These are phyloP conservation scores for Cymbopogon flexuosus DNA, from an alignment of 202 grass and related monocot genomes.

Conservation along the genomic window DNA sequence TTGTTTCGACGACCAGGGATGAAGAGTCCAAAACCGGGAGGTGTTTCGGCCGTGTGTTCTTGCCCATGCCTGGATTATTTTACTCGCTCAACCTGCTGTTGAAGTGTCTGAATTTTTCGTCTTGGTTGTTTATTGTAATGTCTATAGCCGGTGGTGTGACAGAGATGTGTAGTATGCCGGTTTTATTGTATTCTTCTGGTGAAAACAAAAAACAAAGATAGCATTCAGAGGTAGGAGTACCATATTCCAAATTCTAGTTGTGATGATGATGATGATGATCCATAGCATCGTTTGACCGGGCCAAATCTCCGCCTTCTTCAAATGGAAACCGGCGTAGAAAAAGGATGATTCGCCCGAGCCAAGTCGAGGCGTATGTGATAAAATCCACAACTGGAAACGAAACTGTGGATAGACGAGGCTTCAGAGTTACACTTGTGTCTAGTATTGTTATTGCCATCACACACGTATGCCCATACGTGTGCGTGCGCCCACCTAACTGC, in stretches of 20 bases:
- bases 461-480: slow-evolving; percentile 7
- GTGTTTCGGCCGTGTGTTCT: neutral
- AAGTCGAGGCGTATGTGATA: neutral
- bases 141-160: slow-evolving; percentile 1
- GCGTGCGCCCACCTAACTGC: slow-evolving; percentile 25
- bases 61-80: neutral
- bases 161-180: slow-evolving; percentile 7
- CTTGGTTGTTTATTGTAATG: neutral
- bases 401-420: neutral
- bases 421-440: slow-evolving; percentile 11
- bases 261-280: neutral
- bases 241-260: neutral
- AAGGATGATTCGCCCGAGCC: neutral
- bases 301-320: neutral
- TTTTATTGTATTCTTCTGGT: neutral
- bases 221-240: neutral
- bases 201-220: neutral
- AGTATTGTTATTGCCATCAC: neutral
- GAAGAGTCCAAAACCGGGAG: neutral
- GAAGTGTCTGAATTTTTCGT: neutral
- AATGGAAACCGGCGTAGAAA: neutral
- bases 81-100: neutral
- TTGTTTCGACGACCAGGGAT: neutral
- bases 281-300: slow-evolving; percentile 11
- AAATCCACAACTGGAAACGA: neutral